Evolutionary conservation across 2,329 filamentous ascomycete species (phyloP).

Genomic region (Camillea tinctor): DNA sequence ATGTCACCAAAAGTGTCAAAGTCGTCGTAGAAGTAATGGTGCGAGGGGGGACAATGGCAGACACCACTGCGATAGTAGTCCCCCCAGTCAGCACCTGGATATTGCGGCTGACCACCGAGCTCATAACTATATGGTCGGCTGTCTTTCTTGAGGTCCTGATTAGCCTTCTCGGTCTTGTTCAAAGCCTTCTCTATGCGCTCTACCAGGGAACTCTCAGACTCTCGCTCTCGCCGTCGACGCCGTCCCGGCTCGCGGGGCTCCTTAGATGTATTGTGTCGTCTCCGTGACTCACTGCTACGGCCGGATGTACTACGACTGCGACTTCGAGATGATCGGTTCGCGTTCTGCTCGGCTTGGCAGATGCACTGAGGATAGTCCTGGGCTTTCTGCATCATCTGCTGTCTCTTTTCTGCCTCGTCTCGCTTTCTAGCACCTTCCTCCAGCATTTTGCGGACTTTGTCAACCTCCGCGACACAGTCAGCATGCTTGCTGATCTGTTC

Average conservation of each 20-base stretch:
- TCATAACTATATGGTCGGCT: background rate
- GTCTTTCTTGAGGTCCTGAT: background rate
- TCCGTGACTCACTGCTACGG: background rate
- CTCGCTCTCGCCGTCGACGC: background rate
- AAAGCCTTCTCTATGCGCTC: background rate
- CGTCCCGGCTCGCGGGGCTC: slow-evolving; percentile 4
- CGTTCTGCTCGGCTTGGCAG: slow-evolving; percentile 13
- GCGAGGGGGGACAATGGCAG: background rate
- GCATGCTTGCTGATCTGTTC: slow-evolving; percentile 21
- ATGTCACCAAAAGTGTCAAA: background rate
- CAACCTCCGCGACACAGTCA: slow-evolving; percentile 21
- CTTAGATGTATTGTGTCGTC: background rate
- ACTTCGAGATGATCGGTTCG: slow-evolving; percentile 13
- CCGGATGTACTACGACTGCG: slow-evolving; percentile 7
- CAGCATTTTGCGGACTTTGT: slow-evolving; percentile 17
- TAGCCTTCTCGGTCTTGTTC: background rate
- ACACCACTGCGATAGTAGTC: background rate
- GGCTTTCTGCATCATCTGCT: slow-evolving; percentile 21
- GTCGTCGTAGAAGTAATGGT: background rate
- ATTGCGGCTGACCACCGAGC: background rate
- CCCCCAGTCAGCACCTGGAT: background rate
- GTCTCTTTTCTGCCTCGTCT: slow-evolving; percentile 19
- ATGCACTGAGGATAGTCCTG: slow-evolving; percentile 21
- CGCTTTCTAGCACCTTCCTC: slow-evolving; percentile 25
- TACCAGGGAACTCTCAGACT: background rate